These are phyloP conservation scores for Magnolia sinica DNA, from an alignment of 164 flowering plant genomes.

Conservation along the genomic window DNA sequence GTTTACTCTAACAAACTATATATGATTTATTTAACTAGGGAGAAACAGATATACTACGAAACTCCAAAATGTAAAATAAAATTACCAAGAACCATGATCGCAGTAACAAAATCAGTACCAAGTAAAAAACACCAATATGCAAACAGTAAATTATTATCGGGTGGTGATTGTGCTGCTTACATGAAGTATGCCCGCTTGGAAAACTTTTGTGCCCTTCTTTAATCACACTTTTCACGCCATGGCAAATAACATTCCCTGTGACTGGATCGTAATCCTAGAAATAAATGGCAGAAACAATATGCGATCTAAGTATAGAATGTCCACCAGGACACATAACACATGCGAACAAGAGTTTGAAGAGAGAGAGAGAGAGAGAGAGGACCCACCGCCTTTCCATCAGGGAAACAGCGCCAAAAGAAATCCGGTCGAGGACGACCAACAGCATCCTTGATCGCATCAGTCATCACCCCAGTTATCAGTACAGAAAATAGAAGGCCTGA, in stretches of 20 bases:
- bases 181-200: conserved; percentile 92
- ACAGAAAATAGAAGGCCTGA: conserved; percentile 52
- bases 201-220: conserved; percentile 94
- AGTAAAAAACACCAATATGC: too few species aligned
- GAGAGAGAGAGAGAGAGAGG: neutral
- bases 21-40: neutral
- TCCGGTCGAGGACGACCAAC: conserved; percentile 84
- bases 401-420: conserved; percentile 88
- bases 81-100: neutral
- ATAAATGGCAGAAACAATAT: neutral
- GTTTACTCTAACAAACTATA: neutral
- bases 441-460: conserved; percentile 63
- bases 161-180: conserved; percentile 36
- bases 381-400: conserved; percentile 71
- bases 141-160: neutral
- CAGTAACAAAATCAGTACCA: neutral
- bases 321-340: neutral
- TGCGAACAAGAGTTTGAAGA: neutral
- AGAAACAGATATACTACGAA: neutral
- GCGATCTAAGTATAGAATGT: neutral
- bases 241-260: conserved; percentile 56
- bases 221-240: conserved; percentile 55
- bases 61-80: neutral
- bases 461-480: conserved; percentile 52
- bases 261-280: conserved; percentile 13